Conservation (phyloP, 139 green algal genomes). For the Desmodesmus armatus region DNA sequence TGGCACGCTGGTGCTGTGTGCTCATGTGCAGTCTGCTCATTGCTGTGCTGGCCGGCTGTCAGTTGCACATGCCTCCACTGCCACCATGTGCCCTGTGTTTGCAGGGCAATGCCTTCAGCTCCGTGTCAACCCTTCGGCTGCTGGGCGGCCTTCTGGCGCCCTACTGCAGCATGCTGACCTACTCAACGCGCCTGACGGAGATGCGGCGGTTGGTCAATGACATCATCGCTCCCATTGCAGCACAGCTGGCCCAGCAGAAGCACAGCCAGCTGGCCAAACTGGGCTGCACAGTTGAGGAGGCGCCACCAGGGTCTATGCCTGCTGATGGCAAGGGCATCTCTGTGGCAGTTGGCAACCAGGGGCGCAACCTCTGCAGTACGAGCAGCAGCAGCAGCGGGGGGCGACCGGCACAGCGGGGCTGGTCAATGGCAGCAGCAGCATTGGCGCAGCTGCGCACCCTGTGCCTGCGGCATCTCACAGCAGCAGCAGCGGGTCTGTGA, state of each 20-base stretch:
- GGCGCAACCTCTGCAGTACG: neutral
- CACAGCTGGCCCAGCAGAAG: slow-evolving; percentile 53
- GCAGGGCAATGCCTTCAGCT: slow-evolving; percentile 8
- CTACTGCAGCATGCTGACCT: slow-evolving; percentile 56
- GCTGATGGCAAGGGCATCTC: slow-evolving; percentile 26
- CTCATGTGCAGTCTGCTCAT: no score
- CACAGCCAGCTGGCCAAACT: slow-evolving; percentile 28
- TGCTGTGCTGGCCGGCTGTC: neutral
- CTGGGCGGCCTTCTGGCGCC: slow-evolving; percentile 60
- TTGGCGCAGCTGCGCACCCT: no score
- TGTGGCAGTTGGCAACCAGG: slow-evolving; percentile 13
- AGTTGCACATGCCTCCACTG: neutral
- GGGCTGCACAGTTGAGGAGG: slow-evolving; percentile 37
- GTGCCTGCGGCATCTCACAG: no score
- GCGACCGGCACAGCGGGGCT: no score
- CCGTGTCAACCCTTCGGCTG: slow-evolving; percentile 51
- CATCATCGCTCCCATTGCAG: slow-evolving; percentile 55
- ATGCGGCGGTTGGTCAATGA: slow-evolving; percentile 54
- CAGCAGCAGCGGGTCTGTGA: neutral
- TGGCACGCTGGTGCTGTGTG: neutral
- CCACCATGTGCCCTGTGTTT: no score
- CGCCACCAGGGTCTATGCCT: neutral
- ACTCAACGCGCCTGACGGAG: slow-evolving; percentile 55
- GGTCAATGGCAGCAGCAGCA: neutral
- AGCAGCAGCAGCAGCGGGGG: slow-evolving; percentile 20